Conservation (phyloP, 495 filamentous ascomycete species). For the Jackrogersella minutella region DNA sequence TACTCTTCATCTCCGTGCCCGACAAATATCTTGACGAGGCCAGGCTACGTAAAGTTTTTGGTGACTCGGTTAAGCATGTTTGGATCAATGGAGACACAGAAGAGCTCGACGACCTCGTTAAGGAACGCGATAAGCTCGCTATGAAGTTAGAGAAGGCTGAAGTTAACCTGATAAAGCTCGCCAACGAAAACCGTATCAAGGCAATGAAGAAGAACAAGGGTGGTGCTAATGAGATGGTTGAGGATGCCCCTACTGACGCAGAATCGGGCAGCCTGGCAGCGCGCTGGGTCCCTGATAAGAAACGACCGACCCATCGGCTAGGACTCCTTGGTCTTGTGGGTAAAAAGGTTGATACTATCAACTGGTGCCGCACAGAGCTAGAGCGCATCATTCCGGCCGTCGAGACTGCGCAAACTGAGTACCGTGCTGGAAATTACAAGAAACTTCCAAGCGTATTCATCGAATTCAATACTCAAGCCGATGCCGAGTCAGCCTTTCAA, state of each 20-base stretch:
- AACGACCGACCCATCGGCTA: slow-evolving; percentile 85
- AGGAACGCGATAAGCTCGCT: slow-evolving; percentile 82
- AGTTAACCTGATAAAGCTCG: slow-evolving; percentile 83
- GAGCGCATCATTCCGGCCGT: slow-evolving; percentile 81
- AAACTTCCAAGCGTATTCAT: slow-evolving; percentile 83
- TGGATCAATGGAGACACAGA: slow-evolving; percentile 86
- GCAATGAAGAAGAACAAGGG: slow-evolving; percentile 84
- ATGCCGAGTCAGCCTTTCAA: slow-evolving; percentile 88
- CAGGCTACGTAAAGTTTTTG: slow-evolving; percentile 81
- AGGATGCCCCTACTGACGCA: slow-evolving; percentile 55
- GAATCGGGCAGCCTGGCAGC: slow-evolving; percentile 82
- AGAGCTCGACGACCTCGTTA: slow-evolving; percentile 83
- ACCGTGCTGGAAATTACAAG: slow-evolving; percentile 72
- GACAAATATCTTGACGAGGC: slow-evolving; percentile 73
- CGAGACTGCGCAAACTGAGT: slow-evolving; percentile 75
- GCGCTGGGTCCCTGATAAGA: slow-evolving; percentile 78
- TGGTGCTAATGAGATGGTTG: slow-evolving; percentile 59
- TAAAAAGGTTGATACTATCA: slow-evolving; percentile 93
- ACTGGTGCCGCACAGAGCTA: slow-evolving; percentile 87
- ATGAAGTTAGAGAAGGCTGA: slow-evolving; percentile 90
- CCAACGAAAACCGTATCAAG: slow-evolving; percentile 80
- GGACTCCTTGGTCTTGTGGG: slow-evolving; percentile 79
- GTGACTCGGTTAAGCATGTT: slow-evolving; percentile 78
- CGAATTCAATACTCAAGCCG: slow-evolving; percentile 81
- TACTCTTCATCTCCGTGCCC: slow-evolving; percentile 90